Evolutionary conservation across 1,139 yeast species (phyloP).

Genomic region (Scheffersomyces segobiensis): DNA sequence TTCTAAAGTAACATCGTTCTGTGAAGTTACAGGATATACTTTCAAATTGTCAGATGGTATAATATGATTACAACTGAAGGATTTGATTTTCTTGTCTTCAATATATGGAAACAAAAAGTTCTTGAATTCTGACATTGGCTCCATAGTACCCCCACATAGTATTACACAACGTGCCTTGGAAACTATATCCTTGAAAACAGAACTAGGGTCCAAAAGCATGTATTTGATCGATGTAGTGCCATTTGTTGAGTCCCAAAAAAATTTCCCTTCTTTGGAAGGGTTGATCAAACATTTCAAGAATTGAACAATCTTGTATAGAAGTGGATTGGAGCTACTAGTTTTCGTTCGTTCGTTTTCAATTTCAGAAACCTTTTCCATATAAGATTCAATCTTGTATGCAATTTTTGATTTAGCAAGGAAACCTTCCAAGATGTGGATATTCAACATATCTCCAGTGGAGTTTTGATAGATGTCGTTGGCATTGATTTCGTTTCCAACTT

Average conservation of each 20-base stretch:
- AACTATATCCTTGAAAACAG: conserved; percentile 64
- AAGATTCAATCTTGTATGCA: conserved; percentile 81
- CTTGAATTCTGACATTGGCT: conserved; percentile 74
- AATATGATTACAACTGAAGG: conserved; percentile 81
- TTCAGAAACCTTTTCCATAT: conserved; percentile 42
- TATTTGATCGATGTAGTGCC: conserved; percentile 52
- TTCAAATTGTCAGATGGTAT: conserved; percentile 69
- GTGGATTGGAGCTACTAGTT: conserved; percentile 44
- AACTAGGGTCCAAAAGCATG: conserved; percentile 79
- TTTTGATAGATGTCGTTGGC: conserved; percentile 52
- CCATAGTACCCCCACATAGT: conserved; percentile 96
- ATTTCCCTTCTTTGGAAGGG: conserved; percentile 79
- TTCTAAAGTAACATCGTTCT: conserved; percentile 39
- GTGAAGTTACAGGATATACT: conserved; percentile 52
- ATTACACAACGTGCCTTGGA: conserved; percentile 70
- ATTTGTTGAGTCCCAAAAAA: conserved; percentile 56
- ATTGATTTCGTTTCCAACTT: conserved; percentile 56
- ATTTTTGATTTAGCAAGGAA: conserved; percentile 71
- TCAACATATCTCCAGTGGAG: conserved; percentile 69
- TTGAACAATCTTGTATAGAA: conserved; percentile 63
- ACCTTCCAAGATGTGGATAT: conserved; percentile 64
- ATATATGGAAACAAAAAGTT: conserved; percentile 66
- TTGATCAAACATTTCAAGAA: conserved; percentile 69
- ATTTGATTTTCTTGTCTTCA: conserved; percentile 38
- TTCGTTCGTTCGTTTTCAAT: conserved; percentile 7